Conservation (phyloP, 1,139 yeast genomes). For the Saccharomycopsis hybrid region DNA sequence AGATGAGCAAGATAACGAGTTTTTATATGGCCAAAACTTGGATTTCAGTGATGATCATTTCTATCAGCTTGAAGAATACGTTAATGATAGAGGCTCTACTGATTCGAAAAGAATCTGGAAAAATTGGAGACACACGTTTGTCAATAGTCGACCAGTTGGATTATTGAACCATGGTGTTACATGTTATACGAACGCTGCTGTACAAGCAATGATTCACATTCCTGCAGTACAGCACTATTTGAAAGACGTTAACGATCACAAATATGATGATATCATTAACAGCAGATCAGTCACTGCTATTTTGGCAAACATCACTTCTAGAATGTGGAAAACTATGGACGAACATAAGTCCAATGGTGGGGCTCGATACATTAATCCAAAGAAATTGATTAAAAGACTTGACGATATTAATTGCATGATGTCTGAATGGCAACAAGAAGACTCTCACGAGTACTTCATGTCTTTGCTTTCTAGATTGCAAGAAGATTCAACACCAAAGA, state of each 20-base stretch:
- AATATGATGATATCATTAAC: constrained; percentile 39
- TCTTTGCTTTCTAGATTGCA: constrained; percentile 80
- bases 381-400: constrained; percentile 60
- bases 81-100: constrained; percentile 55
- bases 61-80: constrained; percentile 45
- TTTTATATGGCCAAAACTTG: constrained; percentile 17
- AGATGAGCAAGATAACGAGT: constrained; percentile 16
- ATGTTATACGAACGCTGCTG: constrained; percentile 93
- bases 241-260: constrained; percentile 45
- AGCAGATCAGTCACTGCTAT: constrained; percentile 61
- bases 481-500: constrained; percentile 89
- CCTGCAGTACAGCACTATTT: constrained; percentile 89
- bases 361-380: constrained; percentile 56
- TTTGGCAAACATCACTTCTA: constrained; percentile 63
- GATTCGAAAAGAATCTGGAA: constrained; percentile 46
- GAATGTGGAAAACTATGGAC: constrained; percentile 60
- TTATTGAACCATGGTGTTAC: constrained; percentile 89
- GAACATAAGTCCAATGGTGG: constrained; percentile 25
- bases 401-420: constrained; percentile 73
- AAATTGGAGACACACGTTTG: constrained; percentile 49
- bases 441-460: constrained; percentile 95
- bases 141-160: constrained; percentile 57
- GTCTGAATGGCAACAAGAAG: constrained; percentile 97
- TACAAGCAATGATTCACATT: constrained; percentile 81
- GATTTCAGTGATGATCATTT: constrained; percentile 13